Evolutionary conservation across 2,329 filamentous ascomycete species (phyloP), one percentile per base, ranked within the genome.

Genomic region (Cytospora leucostoma): DNA sequence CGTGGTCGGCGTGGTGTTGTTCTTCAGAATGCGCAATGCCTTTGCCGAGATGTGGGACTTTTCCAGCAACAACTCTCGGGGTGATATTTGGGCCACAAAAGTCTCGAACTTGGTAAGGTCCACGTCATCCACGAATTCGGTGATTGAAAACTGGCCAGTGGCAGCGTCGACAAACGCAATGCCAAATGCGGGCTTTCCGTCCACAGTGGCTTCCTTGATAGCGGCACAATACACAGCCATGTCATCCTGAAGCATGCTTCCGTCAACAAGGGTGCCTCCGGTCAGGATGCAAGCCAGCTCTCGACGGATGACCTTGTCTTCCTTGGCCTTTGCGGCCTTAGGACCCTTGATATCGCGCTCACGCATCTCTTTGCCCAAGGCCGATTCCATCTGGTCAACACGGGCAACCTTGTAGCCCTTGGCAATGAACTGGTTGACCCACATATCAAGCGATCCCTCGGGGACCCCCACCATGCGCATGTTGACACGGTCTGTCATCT

Each of bases 381-480:
- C 95, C 38, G 93, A 96, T 78, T 99, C 95, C 82, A 93, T 93
- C 74, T 99, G 95, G 74, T 98, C 95, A 32, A 99, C 95, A 19
- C 94, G 85, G 7, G 95, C 95, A 60, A 99, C 96, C 77, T 99
- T 99, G 85, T 88, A 97, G 38, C 96, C 95, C 75, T 98, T 98
- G 64, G 94, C 95, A 49, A 99, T 93, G 71, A 99, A 99, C 71
- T 99, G 95, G 71, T 96, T 97, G 62, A 95, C 93, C 95, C 95
- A 99, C 74, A 95, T 88, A 71, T 95, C 92, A n/a, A 99, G 81
- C 13, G 93, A 97, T 72, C 92, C 91, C 75, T 99, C 95, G 0
- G 95, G 95, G 0, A 99, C 95, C 66, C 95, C 95, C 2, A 98
- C 95, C 95, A 99, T 99, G 68, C 94, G 91, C 95, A 99, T 99